phyloP scores from a whole-genome alignment of 768 basidiomycete genomes.

The Cyclocybe aegerita region DNA sequence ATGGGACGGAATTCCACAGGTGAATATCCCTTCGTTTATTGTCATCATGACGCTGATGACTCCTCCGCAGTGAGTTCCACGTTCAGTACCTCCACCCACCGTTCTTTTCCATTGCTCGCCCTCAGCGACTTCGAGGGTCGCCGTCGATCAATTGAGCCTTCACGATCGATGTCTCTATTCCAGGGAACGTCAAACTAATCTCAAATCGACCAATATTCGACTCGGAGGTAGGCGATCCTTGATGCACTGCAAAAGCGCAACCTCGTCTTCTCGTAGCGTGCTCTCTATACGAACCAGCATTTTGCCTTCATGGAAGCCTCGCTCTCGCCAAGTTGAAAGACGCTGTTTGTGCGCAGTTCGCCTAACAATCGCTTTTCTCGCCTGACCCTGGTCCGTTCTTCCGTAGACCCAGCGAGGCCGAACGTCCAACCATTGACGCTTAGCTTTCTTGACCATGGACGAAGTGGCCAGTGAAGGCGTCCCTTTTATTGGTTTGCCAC shows the following conservation, averaged over 20 bases:
- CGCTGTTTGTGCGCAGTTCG: constrained; percentile 29
- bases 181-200: constrained; percentile 15
- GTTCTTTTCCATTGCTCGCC: constrained; percentile 35
- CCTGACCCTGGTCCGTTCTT: constrained; percentile 32
- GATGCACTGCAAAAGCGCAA: constrained; percentile 30
- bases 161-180: constrained; percentile 28
- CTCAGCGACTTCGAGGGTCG: constrained; percentile 26
- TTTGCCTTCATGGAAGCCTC: constrained; percentile 31
- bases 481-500: constrained; percentile 31
- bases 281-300: constrained; percentile 35
- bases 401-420: background rate
- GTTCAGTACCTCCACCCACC: constrained; percentile 40
- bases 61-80: constrained; percentile 33
- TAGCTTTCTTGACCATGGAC: constrained; percentile 27
- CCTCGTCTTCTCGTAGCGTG: constrained; percentile 38
- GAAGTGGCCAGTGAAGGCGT: constrained; percentile 35
- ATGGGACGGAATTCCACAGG: constrained; percentile 23
- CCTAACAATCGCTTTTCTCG: constrained; percentile 32
- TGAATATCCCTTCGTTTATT: background rate
- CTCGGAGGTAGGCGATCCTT: background rate
- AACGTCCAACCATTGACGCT: too few species aligned
- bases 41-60: background rate
- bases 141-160: constrained; percentile 32
- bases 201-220: background rate
- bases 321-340: constrained; percentile 27